A percentile compares a stretch with the other conserved stretches of the same genome.
These are phyloP conservation scores for Diversispora eburnea DNA, from an alignment of 192 early-diverging fungal species.

Conservation along the genomic window DNA sequence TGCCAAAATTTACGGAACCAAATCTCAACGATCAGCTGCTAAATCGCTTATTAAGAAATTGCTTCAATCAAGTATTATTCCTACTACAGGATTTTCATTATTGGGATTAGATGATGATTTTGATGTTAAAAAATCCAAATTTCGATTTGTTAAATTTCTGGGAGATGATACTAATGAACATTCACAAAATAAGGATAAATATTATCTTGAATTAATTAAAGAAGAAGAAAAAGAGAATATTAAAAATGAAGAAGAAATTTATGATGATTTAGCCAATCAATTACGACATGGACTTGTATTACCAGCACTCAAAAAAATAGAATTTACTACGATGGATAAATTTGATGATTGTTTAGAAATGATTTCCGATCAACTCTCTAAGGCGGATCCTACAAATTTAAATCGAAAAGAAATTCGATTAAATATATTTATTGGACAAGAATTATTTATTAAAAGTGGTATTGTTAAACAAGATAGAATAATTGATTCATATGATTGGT, in stretches of 20 bases:
- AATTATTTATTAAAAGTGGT: background rate
- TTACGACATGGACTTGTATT: background rate
- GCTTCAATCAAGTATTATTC: background rate
- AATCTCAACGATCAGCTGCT: background rate
- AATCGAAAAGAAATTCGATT: constrained; percentile 5
- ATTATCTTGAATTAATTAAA: background rate
- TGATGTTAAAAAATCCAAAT: constrained; percentile 5
- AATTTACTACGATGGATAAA: background rate
- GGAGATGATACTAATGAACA: background rate
- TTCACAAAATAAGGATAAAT: background rate
- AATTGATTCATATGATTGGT: background rate
- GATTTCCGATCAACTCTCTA: background rate
- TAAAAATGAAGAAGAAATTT: too few relatives aligned
- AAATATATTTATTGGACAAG: constrained; percentile 9
- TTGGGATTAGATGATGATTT: background rate
- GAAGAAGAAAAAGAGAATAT: background rate
- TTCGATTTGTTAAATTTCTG: background rate
- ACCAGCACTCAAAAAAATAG: background rate
- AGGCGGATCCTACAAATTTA: background rate
- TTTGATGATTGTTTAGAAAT: background rate
- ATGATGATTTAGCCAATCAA: background rate
- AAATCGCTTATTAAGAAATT: background rate
- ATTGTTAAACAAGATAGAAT: background rate
- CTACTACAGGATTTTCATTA: background rate
- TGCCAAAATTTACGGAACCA: background rate